Evolutionary conservation across 2,329 filamentous ascomycete genomes (phyloP), one percentile per base, ranked within the genome.

Genomic region (Proliferodiscus dingleyae): DNA sequence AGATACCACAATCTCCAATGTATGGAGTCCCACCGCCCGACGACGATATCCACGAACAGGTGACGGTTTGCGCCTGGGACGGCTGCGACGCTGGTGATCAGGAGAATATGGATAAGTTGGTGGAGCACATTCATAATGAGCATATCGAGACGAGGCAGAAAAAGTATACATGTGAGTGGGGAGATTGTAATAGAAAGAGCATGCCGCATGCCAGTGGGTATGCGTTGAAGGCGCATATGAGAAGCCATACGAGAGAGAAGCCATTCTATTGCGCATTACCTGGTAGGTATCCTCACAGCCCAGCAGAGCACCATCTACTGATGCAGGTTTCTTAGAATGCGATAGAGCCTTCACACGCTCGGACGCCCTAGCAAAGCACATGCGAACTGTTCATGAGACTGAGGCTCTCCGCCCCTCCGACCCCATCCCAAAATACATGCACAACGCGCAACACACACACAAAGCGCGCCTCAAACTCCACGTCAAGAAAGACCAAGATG

Each of bases 161-260:
- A 70, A 95, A 93, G 66, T 97, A 97, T 65, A 89, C 88, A n/a
- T 98, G 93, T 68, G 91, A 97, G 68, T 98, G 93, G 93, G 81
- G 79, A 49, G 91, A 91, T 55, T 98, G 93, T 65, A 77, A 75
- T 43, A 73, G 90, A 51, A 97, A 95, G 70, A 89, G 89, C 49
- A 81, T 93, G 67, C 83, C 88, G 15, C 93, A 98, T 68, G 91
- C 91, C 1, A 95, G 89, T 61, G 93, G 89, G 2, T 98, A 98
- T 69, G 93, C 93, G 4, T 71, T 98, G 53, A 90, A 95, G 65
- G 93, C 93, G 8, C 93, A 98, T 63, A 95, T 98, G 90, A 78
- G 93, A 57, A 96, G 90, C 64, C 93, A 98, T 66, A 98, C 93
- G 1, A 80, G 93, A 62, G 93, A 98, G 74, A 98, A 98, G 70